Conservation (phyloP, 2,329 filamentous ascomycete species). For the Fusarium odoratissimum region DNA sequence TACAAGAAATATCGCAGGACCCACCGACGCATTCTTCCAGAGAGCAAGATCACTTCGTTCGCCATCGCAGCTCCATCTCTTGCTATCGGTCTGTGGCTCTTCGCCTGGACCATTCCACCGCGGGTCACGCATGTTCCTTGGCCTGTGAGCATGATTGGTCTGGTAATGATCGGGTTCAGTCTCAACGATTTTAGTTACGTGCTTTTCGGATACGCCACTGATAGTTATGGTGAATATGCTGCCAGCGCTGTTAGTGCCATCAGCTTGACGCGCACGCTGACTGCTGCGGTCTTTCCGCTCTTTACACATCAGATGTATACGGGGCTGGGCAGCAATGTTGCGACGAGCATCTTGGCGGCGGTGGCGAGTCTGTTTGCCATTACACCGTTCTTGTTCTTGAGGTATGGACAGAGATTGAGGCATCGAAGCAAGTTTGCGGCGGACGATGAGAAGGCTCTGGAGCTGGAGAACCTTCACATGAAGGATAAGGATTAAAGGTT, state of each 20-base stretch:
- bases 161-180: constrained; percentile 12
- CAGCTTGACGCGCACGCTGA: constrained; percentile 3
- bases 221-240: constrained; percentile 13
- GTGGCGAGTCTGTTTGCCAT: constrained; percentile 8
- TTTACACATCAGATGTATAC: constrained; percentile 17
- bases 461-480: constrained; percentile 2
- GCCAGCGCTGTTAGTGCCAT: constrained; percentile 15
- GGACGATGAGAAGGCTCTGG: neutral
- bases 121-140: constrained; percentile 4
- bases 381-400: constrained; percentile 1
- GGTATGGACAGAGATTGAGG: constrained; percentile 1
- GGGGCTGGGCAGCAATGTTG: neutral
- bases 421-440: constrained; percentile 15
- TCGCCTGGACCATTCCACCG: constrained; percentile 17
- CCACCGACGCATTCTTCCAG: neutral
- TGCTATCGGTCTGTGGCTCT: constrained; percentile 11
- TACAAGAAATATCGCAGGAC: constrained; percentile 18
- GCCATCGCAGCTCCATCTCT: constrained; percentile 4
- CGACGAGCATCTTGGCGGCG: constrained; percentile 10
- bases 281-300: constrained; percentile 1
- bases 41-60: constrained; percentile 4
- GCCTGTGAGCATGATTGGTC: constrained; percentile 19
- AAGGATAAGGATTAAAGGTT: neutral
- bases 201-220: constrained; percentile 7
- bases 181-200: constrained; percentile 14